These are phyloP conservation scores for Solanum clarkiae DNA, from an alignment of 257 asterid genomes.

Conservation along the genomic window DNA sequence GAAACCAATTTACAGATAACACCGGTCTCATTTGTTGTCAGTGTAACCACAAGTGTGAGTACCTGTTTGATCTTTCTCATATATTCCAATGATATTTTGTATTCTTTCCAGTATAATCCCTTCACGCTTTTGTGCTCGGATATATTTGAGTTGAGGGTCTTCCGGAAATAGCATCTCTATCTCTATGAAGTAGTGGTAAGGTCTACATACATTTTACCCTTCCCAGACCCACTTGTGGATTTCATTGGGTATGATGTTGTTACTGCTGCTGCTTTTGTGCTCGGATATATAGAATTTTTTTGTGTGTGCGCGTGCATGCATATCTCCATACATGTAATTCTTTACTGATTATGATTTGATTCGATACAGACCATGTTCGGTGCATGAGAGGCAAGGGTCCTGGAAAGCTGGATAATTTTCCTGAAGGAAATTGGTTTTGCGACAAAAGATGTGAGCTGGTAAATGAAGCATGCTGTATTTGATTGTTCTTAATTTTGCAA, in stretches of 20 bases:
- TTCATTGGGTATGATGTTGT: too few species aligned
- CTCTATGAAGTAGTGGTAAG: too few species aligned
- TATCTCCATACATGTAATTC: neutral
- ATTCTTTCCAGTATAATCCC: neutral
- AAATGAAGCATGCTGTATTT: neutral
- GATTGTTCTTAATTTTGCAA: neutral
- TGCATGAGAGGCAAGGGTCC: slow-evolving; percentile 42
- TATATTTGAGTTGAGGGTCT: neutral
- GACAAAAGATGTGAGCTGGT: slow-evolving; percentile 61
- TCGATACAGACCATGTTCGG: slow-evolving; percentile 49
- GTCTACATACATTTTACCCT: too few species aligned
- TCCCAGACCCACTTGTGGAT: too few species aligned
- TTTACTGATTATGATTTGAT: slow-evolving; percentile 8
- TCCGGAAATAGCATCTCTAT: too few species aligned
- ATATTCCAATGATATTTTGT: neutral
- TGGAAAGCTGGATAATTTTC: slow-evolving; percentile 8
- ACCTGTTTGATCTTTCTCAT: neutral
- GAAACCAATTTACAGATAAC: slow-evolving; percentile 12
- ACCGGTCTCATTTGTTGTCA: slow-evolving; percentile 41
- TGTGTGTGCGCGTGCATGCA: too few species aligned
- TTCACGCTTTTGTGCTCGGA: neutral
- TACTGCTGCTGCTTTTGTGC: neutral
- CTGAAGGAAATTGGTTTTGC: slow-evolving; percentile 61
- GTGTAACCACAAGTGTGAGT: slow-evolving; percentile 74
- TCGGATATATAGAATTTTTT: neutral